Evolutionary conservation across 768 basidiomycete genomes (phyloP), one percentile per base, ranked within the genome.

Genomic region (Kwoniella botswanensis): DNA sequence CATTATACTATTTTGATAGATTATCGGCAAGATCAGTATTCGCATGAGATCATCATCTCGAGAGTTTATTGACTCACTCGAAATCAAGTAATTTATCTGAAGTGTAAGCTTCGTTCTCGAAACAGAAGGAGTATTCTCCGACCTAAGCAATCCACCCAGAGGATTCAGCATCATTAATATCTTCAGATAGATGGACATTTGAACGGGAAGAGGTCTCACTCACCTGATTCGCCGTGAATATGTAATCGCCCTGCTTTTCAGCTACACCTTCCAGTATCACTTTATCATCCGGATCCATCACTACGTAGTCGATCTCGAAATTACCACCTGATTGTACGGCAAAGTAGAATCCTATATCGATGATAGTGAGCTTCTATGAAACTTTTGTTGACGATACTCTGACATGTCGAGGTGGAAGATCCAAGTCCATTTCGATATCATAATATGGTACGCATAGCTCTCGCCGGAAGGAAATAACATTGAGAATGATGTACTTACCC

Each of bases 291-390:
- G 97, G 96, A 83, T 96, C 94, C 75, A 91, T 94, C 74, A 98
- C 88, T 72, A 93, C 90, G 81, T 91, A 97, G 86, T 96, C 93
- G 54, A 98, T 91, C 83, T 97, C 96, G 84, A 98, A 98, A 1
- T 93, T 91, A 69, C 96, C 96, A 57, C 96, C 96, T 35, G 94
- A 93, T 90, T 98, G 96, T 44, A 98, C 95, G 73, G 96, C 96
- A 86, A 94, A 98, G 86, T 98, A 98, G 85, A 99, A 98, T 89
- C 98, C 81, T 72, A 71, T 35, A 7, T 6, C 7, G 35, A 35
- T 35, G 35, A 7, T 35, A 35, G 35, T 35, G 35, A 35, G 35
- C 6, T 35, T 35, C 7, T 9, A 35, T 35, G 7, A 4, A 35
- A 6, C 35, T 35, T 35, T 35, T 9, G 7, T 4, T 35, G 35